phyloP scores from a whole-genome alignment of 176 grass and related monocot species.

The Eleusine coracana region DNA sequence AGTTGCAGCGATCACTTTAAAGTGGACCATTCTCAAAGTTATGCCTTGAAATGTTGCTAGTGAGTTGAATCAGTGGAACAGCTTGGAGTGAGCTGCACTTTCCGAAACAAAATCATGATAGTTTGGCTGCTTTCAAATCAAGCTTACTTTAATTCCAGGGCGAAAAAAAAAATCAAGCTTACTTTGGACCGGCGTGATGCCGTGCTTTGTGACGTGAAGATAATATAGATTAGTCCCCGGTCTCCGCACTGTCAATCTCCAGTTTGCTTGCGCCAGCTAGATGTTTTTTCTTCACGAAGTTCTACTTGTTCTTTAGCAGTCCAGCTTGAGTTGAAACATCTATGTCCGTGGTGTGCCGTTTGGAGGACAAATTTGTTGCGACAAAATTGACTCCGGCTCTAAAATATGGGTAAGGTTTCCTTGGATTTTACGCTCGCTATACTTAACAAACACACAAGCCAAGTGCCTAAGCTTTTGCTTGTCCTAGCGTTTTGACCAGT shows the following conservation, averaged over 20 bases:
- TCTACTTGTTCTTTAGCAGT: constrained; percentile 23
- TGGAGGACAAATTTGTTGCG: constrained; percentile 28
- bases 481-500: constrained; percentile 5
- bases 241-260: neutral
- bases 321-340: neutral
- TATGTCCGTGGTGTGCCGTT: constrained; percentile 22
- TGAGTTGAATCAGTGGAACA: constrained; percentile 45
- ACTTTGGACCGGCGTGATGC: constrained; percentile 30
- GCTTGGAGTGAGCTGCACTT: constrained; percentile 30
- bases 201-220: constrained; percentile 28
- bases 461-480: neutral
- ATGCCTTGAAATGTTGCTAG: constrained; percentile 20
- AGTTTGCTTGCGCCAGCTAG: constrained; percentile 22
- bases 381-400: constrained; percentile 21
- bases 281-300: neutral
- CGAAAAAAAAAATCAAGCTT: constrained; percentile 14
- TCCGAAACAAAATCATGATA: constrained; percentile 33
- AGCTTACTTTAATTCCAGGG: constrained; percentile 14
- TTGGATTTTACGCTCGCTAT: constrained; percentile 49
- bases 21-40: constrained; percentile 1
- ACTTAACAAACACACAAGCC: constrained; percentile 42
- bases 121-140: constrained; percentile 41
- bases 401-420: constrained; percentile 30
- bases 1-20: constrained; percentile 7
- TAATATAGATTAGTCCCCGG: constrained; percentile 20